These are phyloP conservation scores for Fraxinus sp. DNA, from an alignment of 305 asterid genomes.

Conservation along the genomic window DNA sequence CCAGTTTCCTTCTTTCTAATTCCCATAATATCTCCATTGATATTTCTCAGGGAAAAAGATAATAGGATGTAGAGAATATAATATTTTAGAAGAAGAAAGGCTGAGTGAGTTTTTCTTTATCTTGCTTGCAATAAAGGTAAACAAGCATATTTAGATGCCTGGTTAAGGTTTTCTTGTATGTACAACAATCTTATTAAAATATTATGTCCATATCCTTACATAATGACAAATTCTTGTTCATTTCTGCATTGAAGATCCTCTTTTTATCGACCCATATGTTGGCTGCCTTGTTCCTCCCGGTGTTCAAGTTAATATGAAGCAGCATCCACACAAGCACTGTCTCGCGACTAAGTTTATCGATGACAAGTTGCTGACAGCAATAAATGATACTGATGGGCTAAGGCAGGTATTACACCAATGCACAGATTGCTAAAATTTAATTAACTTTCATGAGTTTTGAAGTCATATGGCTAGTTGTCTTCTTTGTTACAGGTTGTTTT, in stretches of 20 bases:
- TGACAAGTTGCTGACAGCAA: slow-evolving; percentile 54
- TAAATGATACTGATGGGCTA: slow-evolving; percentile 48
- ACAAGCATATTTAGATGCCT: background rate
- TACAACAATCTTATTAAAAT: background rate
- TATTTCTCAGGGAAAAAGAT: background rate
- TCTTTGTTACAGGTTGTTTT: slow-evolving; percentile 67
- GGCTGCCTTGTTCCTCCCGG: slow-evolving; percentile 60
- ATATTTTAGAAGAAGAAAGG: background rate
- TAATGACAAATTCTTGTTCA: background rate
- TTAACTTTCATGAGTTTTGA: background rate
- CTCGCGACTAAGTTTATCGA: slow-evolving; percentile 77
- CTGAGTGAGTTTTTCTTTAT: background rate
- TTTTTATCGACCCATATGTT: slow-evolving; percentile 72
- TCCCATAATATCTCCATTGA: background rate
- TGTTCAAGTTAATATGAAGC: slow-evolving; percentile 33
- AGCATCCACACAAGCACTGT: slow-evolving; percentile 55
- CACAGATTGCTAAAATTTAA: slow-evolving; percentile 6
- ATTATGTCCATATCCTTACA: background rate
- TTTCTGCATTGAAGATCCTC: slow-evolving; percentile 55
- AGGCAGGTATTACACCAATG: slow-evolving; percentile 57
- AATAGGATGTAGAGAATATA: background rate
- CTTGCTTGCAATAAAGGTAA: background rate
- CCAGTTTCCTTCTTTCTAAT: background rate
- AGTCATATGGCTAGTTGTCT: slow-evolving; percentile 23
- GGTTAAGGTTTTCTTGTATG: background rate